Base-by-base conservation (phyloP, 2,329 filamentous ascomycete genomes). In the Cadophora malorum region DNA sequence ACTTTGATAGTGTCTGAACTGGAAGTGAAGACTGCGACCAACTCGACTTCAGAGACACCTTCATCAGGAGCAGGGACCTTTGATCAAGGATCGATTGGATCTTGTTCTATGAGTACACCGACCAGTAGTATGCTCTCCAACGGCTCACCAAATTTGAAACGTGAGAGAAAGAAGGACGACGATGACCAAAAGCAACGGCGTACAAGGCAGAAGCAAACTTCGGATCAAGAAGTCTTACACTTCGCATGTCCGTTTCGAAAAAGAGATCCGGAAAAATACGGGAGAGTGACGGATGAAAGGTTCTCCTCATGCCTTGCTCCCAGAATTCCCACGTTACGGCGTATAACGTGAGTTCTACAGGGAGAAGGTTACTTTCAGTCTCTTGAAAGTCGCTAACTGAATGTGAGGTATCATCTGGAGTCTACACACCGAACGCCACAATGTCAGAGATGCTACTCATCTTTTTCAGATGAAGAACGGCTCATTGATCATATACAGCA, bases 291-390 rank as follows among this genome's bases (percentile, higher is more conserved):
- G 6, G 50, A 53, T 28, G 50, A 53, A 28, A 53, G 50, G 14
- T 53, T 53, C 10, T 53, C 50, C 23, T 53, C 50, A 25, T 53
- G 50, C 16, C 50, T 53, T 28, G 50, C 50, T 28, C 50, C 50
- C 50, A 53, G 28, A 21, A 53, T 53, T 28, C 50, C 50, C 10
- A 10, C 23, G 28, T 28, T 53, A 23, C 23, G 50, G 23, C 50
- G 50, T 12, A 53, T 53, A 53, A 25, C 23, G 50, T 53, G 12
- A 53, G 50, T 28, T 53, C 23, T 28, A 5, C 5, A 3, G 28
- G 28, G 28, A 4, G 3, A 4, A 9, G 4, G 21, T 1, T 16
- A 14, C 10, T 12, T 7, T 7, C 23, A 28, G 1, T 14, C 16
- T 10, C 14, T 25, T 25, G 8, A 14, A 31, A 19, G 10, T 25